Conservation (phyloP, 495 filamentous ascomycete genomes). For the Annulohypoxylon moriforme region DNA sequence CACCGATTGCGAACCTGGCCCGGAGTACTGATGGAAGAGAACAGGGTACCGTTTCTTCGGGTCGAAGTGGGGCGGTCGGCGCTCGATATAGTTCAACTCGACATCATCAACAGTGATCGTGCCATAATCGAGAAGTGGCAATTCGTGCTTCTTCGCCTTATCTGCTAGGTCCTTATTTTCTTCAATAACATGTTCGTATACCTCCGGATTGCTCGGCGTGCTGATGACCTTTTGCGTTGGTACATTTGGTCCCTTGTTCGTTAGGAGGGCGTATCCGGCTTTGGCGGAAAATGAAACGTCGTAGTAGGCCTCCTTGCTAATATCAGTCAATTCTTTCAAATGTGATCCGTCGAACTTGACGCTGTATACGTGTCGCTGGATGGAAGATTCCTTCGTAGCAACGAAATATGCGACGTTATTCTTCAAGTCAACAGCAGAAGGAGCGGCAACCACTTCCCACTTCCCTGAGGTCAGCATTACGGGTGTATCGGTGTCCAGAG, state of each 20-base stretch:
- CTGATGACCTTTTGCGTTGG: conserved; percentile 93
- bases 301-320: conserved; percentile 82
- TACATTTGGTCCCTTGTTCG: conserved; percentile 84
- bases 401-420: conserved; percentile 91
- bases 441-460: conserved; percentile 93
- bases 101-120: conserved; percentile 76
- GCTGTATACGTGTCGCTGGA: conserved; percentile 89
- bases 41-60: conserved; percentile 88
- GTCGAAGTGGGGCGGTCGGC: conserved; percentile 91
- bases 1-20: conserved; percentile 89
- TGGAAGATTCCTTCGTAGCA: conserved; percentile 85
- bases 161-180: conserved; percentile 76
- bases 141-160: conserved; percentile 77
- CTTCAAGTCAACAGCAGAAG: conserved; percentile 85
- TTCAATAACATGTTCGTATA: conserved; percentile 77
- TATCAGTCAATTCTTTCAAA: conserved; percentile 79
- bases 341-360: conserved; percentile 82
- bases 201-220: conserved; percentile 73
- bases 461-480: conserved; percentile 85
- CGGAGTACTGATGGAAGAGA: conserved; percentile 91
- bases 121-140: conserved; percentile 86
- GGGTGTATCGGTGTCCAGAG: conserved; percentile 82
- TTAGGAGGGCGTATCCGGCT: conserved; percentile 82
- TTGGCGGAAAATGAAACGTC: conserved; percentile 85
- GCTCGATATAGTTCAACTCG: conserved; percentile 89